Conservation (phyloP, 108 stramenopile genomes). For the Bacterosira constricta region DNA sequence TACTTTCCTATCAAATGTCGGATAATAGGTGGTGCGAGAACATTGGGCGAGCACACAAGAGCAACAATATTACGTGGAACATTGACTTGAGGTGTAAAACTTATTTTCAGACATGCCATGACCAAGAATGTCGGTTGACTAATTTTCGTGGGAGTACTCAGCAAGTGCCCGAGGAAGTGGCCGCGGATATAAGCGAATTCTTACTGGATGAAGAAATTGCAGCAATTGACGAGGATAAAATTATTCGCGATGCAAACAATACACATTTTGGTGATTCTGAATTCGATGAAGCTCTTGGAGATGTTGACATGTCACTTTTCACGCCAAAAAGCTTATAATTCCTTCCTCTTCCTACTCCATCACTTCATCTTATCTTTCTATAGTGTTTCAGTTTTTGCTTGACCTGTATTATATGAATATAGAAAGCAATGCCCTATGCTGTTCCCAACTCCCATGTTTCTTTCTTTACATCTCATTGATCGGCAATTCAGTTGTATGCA, state of each 20-base stretch:
- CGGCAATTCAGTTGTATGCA: too few relatives aligned
- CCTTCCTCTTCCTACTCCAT: too few relatives aligned
- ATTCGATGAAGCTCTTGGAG: constrained; percentile 5
- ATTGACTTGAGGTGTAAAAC: constrained; percentile 58
- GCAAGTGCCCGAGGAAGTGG: constrained; percentile 37
- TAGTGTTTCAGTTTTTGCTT: too few relatives aligned
- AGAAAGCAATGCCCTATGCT: background rate
- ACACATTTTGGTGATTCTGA: constrained; percentile 6
- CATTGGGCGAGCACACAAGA: constrained; percentile 46
- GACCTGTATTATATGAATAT: background rate
- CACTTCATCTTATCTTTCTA: too few relatives aligned
- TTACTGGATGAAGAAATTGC: constrained; percentile 51
- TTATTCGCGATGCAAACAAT: constrained; percentile 5
- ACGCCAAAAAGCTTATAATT: background rate
- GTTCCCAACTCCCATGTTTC: too few relatives aligned
- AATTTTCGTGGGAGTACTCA: constrained; percentile 39
- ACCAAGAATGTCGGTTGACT: constrained; percentile 69
- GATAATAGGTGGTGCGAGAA: constrained; percentile 76
- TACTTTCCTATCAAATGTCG: constrained; percentile 78
- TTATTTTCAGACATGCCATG: constrained; percentile 76
- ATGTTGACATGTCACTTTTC: too few relatives aligned
- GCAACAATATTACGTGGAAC: constrained; percentile 87
- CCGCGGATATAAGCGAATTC: constrained; percentile 47
- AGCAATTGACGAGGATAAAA: constrained; percentile 21
- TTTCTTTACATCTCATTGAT: too few relatives aligned